phyloP scores from a whole-genome alignment of 2,329 filamentous ascomycete species.

The Akanthomyces dipterigenus region DNA sequence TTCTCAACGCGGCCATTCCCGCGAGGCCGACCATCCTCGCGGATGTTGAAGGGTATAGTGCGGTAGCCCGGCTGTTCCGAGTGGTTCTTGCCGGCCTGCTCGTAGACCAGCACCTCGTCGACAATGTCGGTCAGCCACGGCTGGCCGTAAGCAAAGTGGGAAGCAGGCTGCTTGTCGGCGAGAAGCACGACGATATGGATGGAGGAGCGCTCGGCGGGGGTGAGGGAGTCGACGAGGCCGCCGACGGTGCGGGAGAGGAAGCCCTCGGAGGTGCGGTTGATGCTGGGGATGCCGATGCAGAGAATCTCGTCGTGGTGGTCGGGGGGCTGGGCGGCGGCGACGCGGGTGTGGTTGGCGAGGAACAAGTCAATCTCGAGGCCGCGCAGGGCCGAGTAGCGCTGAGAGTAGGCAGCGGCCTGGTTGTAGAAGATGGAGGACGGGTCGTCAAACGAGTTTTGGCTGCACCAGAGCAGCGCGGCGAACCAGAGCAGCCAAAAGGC shows the following conservation, averaged over 20 bases:
- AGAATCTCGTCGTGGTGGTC: slow-evolving; percentile 14
- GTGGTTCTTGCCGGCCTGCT: slow-evolving; percentile 5
- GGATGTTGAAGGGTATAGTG: slow-evolving; percentile 20
- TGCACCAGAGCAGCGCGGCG: slow-evolving; percentile 21
- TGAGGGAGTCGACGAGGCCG: slow-evolving; percentile 26
- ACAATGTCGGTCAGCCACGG: slow-evolving; percentile 26
- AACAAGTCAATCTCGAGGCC: slow-evolving; percentile 22
- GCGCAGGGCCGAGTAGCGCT: slow-evolving; percentile 21
- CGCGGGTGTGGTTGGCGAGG: slow-evolving; percentile 14
- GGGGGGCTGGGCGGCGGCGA: background rate
- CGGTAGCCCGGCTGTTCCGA: slow-evolving; percentile 14
- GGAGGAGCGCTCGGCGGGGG: slow-evolving; percentile 23
- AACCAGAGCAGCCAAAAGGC: slow-evolving; percentile 26
- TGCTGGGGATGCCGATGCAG: slow-evolving; percentile 29
- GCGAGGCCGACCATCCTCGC: slow-evolving; percentile 16
- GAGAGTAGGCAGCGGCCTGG: slow-evolving; percentile 21
- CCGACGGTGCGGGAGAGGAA: slow-evolving; percentile 25
- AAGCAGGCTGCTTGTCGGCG: slow-evolving; percentile 26
- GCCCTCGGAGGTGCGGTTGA: slow-evolving; percentile 24
- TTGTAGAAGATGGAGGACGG: slow-evolving; percentile 29
- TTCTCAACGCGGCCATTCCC: slow-evolving; percentile 26
- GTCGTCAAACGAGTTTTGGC: slow-evolving; percentile 26
- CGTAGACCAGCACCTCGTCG: slow-evolving; percentile 29
- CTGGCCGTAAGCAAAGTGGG: slow-evolving; percentile 25
- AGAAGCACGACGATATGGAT: slow-evolving; percentile 29